phyloP scores from a whole-genome alignment of 2,329 filamentous ascomycete species.

The Aspergillus spinulosporus region DNA sequence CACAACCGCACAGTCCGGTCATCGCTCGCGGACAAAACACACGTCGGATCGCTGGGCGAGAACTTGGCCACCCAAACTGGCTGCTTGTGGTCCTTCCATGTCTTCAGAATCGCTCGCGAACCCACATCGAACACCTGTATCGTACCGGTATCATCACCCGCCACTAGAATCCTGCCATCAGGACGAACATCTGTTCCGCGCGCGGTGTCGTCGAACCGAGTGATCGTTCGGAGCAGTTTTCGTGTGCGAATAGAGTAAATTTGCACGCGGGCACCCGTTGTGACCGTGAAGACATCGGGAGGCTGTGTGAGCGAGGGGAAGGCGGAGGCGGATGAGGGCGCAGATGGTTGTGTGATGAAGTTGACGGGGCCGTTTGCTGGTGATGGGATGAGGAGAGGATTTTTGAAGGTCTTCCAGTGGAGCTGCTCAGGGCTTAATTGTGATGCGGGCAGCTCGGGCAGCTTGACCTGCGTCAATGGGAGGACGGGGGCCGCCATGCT shows the following conservation, averaged over 20 bases:
- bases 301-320: conserved; percentile 49
- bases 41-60: conserved; percentile 83
- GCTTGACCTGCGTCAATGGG: conserved; percentile 76
- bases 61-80: conserved; percentile 90
- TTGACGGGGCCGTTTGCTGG: conserved; percentile 88
- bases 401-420: conserved; percentile 96
- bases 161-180: conserved; percentile 85
- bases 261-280: conserved; percentile 89
- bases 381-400: conserved; percentile 83
- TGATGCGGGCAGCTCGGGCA: conserved; percentile 77
- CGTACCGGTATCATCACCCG: conserved; percentile 85
- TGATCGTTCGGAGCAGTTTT: conserved; percentile 90
- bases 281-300: conserved; percentile 75
- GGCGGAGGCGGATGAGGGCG: conserved; percentile 46
- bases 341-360: conserved; percentile 73
- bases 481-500: conserved; percentile 82
- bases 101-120: conserved; percentile 88
- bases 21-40: conserved; percentile 84
- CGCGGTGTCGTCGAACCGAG: conserved; percentile 87
- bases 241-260: conserved; percentile 90
- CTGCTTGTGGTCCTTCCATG: conserved; percentile 92
- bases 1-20: conserved; percentile 90
- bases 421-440: conserved; percentile 81
- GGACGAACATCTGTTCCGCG: conserved; percentile 84
- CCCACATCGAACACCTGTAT: conserved; percentile 94